phyloP scores from a whole-genome alignment of 805 yeast genomes.

The Jamesozyma jinghongensis region DNA sequence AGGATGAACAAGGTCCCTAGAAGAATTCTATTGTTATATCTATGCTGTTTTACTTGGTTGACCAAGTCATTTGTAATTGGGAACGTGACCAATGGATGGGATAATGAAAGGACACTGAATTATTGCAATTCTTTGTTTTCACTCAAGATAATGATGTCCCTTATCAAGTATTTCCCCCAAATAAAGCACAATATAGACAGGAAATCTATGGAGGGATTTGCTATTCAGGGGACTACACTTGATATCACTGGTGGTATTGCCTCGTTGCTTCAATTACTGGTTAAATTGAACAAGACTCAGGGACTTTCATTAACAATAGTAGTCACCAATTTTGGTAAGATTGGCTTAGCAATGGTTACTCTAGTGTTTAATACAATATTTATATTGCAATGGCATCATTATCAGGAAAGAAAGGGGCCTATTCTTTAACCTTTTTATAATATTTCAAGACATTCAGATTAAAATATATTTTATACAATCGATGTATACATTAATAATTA shows the following conservation, averaged over 20 bases:
- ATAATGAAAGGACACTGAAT: slow-evolving; percentile 15
- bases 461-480: no score
- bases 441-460: no score
- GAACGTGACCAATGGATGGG: slow-evolving; percentile 21
- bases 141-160: slow-evolving; percentile 40
- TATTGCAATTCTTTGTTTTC: slow-evolving; percentile 21
- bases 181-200: slow-evolving; percentile 69
- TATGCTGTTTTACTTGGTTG: no score
- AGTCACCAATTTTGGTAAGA: slow-evolving; percentile 33
- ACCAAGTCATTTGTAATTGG: no score
- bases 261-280: slow-evolving; percentile 21
- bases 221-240: slow-evolving; percentile 44
- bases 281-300: slow-evolving; percentile 16
- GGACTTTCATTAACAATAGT: slow-evolving; percentile 18
- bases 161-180: slow-evolving; percentile 65
- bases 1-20: slow-evolving; percentile 21
- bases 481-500: no score
- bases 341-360: slow-evolving; percentile 34
- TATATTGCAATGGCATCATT: slow-evolving; percentile 31
- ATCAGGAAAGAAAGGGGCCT: slow-evolving; percentile 1
- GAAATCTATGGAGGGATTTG: slow-evolving; percentile 76
- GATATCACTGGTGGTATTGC: slow-evolving; percentile 34
- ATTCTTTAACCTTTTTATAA: background rate
- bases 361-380: slow-evolving; percentile 32
- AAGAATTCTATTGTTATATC: slow-evolving; percentile 11